These are phyloP conservation scores for Pseudocercospora cruenta DNA, from an alignment of 2,329 filamentous ascomycete species.

Conservation along the genomic window DNA sequence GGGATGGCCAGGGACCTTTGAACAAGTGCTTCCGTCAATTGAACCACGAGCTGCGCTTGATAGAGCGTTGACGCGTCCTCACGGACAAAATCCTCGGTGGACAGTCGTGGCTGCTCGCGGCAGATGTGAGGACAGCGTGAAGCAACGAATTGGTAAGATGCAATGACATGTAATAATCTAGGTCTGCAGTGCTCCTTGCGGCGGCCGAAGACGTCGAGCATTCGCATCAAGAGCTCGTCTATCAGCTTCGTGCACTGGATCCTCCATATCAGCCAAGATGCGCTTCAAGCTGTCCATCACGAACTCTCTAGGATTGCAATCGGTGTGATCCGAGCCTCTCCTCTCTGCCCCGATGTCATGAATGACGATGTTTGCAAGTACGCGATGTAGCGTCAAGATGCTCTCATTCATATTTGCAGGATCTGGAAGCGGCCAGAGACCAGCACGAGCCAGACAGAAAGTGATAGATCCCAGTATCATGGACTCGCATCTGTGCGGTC, in stretches of 20 bases:
- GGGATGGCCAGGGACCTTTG: too few species aligned
- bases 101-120: too few species aligned
- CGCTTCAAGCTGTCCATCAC: slow-evolving; percentile 21
- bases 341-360: slow-evolving; percentile 22
- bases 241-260: not conserved
- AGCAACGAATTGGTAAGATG: not conserved
- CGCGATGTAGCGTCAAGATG: slow-evolving; percentile 12
- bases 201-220: not conserved
- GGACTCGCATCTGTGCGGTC: slow-evolving; percentile 43
- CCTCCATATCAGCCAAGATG: slow-evolving; percentile 19
- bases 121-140: too few species aligned
- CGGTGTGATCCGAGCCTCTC: slow-evolving; percentile 17
- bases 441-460: slow-evolving; percentile 41
- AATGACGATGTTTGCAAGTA: slow-evolving; percentile 18
- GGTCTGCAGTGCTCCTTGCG: not conserved
- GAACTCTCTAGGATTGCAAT: slow-evolving; percentile 21
- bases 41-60: too few species aligned
- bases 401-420: slow-evolving; percentile 11
- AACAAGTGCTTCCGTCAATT: too few species aligned
- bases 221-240: not conserved
- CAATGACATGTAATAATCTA: not conserved
- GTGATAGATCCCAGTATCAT: slow-evolving; percentile 45
- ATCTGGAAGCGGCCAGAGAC: slow-evolving; percentile 37
- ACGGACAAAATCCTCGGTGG: too few species aligned
- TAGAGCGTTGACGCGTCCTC: too few species aligned